phyloP scores from a whole-genome alignment of 2,329 filamentous ascomycete species.

The Claviceps sp. region DNA sequence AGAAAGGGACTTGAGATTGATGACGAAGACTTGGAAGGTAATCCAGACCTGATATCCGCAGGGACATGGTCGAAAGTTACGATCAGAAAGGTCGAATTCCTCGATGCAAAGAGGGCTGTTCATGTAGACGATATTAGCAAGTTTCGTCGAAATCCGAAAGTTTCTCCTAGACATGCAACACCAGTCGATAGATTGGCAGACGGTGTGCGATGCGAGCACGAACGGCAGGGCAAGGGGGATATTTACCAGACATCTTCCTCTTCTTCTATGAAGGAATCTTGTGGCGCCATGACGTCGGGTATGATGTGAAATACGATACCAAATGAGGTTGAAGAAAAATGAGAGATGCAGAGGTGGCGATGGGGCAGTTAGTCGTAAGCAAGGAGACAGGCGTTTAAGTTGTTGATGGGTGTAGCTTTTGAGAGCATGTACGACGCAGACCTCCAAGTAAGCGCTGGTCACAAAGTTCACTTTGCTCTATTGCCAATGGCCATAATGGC shows the following conservation, averaged over 20 bases:
- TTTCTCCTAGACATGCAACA: neutral
- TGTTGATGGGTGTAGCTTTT: constrained; percentile 7
- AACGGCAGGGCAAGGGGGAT: neutral
- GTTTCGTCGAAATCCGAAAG: neutral
- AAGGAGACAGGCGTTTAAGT: constrained; percentile 8
- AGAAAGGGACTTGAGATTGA: neutral
- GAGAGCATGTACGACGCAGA: constrained; percentile 9
- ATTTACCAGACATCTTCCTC: constrained; percentile 56
- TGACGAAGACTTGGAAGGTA: neutral
- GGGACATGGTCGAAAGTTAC: constrained; percentile 91
- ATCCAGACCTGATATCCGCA: constrained; percentile 83
- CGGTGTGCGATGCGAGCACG: neutral
- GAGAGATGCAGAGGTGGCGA: constrained; percentile 5
- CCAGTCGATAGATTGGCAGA: constrained; percentile 4
- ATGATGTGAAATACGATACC: constrained; percentile 8
- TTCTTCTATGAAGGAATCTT: constrained; percentile 59
- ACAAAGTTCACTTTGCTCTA: constrained; percentile 7
- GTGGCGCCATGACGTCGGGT: constrained; percentile 44
- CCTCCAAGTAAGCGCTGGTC: constrained; percentile 9
- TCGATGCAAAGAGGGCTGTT: constrained; percentile 90
- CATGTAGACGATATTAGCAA: neutral
- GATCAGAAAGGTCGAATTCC: constrained; percentile 95
- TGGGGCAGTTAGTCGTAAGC: constrained; percentile 8
- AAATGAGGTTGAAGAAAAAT: constrained; percentile 10
- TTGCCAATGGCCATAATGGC: neutral